Base-by-base conservation (phyloP, 495 filamentous ascomycete genomes). In the Penicillium lagena region DNA sequence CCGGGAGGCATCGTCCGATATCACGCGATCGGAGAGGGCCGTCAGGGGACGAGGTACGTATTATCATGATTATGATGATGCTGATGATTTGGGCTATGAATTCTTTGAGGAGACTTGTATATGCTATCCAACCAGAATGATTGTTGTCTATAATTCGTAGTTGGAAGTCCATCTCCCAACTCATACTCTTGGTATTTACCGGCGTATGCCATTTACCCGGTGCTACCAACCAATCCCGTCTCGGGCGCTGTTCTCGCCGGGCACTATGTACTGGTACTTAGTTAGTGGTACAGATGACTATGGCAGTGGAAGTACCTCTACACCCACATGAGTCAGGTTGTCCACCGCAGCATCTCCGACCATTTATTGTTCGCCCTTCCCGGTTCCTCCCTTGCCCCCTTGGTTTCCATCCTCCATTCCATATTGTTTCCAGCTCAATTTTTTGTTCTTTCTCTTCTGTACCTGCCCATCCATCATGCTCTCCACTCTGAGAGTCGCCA, bases 401-500 rank as follows among this genome's bases (percentile, higher is more conserved):
- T 42, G 39, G 56, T 40, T 47, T 48, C 48, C 46, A 34, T 10
- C 32, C 2, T 11, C n/a, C 32, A 10, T 11, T 12, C 32, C 32
- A 6, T 34, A 11, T 10, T 12, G 32, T 10, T 34, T 12, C 32
- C 32, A 38, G 54, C 47, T 46, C 36, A 46, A 32, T 28, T 48
- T 47, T 12, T 33, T 42, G 27, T 49, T 42, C 36, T 40, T 44
- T 41, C 35, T 12, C 49, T 54, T 47, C 12, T 47, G 45, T 39
- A 43, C 37, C 37, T 45, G 34, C 12, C 33, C 43, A 34, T 49
- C 42, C 45, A 56, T 43, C 49, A 83, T 81, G 78, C 59, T 82
- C 46, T 81, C 75, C 50, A 72, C 78, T 50, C 59, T 77, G 39
- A 72, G 78, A 69, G 59, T 75, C 48, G 73, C 76, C 51, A 67